These are phyloP conservation scores for Hyphopichia fennica DNA, from an alignment of 1,139 yeast species.

Conservation along the genomic window DNA sequence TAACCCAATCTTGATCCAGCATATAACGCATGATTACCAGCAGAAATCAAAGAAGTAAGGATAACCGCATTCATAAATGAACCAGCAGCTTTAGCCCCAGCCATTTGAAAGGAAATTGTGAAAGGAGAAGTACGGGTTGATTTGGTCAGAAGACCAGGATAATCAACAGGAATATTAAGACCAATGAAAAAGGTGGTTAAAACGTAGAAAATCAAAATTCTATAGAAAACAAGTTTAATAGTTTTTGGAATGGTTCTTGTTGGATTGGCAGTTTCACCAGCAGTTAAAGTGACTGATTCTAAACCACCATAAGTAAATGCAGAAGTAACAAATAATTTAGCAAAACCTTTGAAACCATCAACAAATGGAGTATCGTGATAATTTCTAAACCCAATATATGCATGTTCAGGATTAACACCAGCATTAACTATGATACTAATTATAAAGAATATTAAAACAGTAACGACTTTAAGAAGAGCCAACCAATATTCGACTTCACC, in stretches of 20 bases:
- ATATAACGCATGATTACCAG: slow-evolving; percentile 46
- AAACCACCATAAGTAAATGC: slow-evolving; percentile 71
- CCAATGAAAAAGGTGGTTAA: slow-evolving; percentile 47
- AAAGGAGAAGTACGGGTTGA: slow-evolving; percentile 60
- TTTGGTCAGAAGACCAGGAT: slow-evolving; percentile 39
- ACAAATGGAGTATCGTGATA: slow-evolving; percentile 47
- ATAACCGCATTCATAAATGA: slow-evolving; percentile 47
- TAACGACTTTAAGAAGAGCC: slow-evolving; percentile 37
- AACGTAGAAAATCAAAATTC: slow-evolving; percentile 39
- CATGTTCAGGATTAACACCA: slow-evolving; percentile 31
- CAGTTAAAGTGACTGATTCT: slow-evolving; percentile 63
- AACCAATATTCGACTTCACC: slow-evolving; percentile 45
- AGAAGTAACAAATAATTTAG: slow-evolving; percentile 49
- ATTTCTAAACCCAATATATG: slow-evolving; percentile 39
- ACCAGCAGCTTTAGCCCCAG: slow-evolving; percentile 45
- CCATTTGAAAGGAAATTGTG: slow-evolving; percentile 60
- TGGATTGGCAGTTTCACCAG: slow-evolving; percentile 67
- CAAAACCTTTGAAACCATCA: slow-evolving; percentile 41
- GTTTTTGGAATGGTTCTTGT: slow-evolving; percentile 56
- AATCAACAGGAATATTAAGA: slow-evolving; percentile 43
- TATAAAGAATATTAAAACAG: slow-evolving; percentile 42
- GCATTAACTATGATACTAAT: slow-evolving; percentile 39
- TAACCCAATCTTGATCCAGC: slow-evolving; percentile 46
- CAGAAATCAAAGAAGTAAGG: slow-evolving; percentile 45
- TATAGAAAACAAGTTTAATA: slow-evolving; percentile 58